These are phyloP conservation scores for Trametes gibbosa DNA, from an alignment of 768 basidiomycete species.

Conservation along the genomic window DNA sequence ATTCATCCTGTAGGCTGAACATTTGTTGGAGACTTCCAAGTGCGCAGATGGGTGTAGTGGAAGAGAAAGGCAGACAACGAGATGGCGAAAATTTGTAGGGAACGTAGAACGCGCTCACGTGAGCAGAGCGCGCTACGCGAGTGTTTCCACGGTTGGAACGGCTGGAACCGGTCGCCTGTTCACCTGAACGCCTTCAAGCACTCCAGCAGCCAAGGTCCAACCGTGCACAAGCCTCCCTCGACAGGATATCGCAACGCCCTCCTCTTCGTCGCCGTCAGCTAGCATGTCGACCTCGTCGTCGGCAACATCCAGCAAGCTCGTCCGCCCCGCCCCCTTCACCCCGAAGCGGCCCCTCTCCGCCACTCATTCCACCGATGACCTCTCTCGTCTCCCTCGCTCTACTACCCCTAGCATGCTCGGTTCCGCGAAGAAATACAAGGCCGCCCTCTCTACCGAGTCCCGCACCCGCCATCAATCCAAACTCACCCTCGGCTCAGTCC, in stretches of 20 bases:
- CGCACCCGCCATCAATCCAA: conserved; percentile 21
- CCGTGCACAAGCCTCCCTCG: background rate
- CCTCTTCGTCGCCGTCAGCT: background rate
- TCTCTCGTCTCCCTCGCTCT: conserved; percentile 33
- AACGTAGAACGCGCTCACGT: conserved; percentile 12
- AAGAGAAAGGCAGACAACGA: background rate
- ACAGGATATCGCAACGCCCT: no score
- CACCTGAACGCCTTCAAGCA: background rate
- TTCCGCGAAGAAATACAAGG: conserved; percentile 68
- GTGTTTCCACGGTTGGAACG: conserved; percentile 17
- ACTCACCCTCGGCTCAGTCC: conserved; percentile 42
- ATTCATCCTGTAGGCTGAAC: no score
- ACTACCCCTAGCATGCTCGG: conserved; percentile 36
- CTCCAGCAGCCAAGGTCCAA: background rate
- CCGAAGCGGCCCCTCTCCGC: conserved; percentile 51
- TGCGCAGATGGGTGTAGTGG: background rate
- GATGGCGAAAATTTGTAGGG: conserved; percentile 8
- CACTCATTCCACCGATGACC: conserved; percentile 30
- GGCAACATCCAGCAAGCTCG: conserved; percentile 32
- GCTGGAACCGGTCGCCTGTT: background rate
- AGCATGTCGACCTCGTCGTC: conserved; percentile 15
- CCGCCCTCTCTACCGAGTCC: conserved; percentile 50
- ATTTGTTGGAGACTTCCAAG: no score
- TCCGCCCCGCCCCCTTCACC: conserved; percentile 48
- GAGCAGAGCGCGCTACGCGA: conserved; percentile 14